These are phyloP conservation scores for Hypericum perforatum DNA, from an alignment of 345 rosid genomes.

Conservation along the genomic window DNA sequence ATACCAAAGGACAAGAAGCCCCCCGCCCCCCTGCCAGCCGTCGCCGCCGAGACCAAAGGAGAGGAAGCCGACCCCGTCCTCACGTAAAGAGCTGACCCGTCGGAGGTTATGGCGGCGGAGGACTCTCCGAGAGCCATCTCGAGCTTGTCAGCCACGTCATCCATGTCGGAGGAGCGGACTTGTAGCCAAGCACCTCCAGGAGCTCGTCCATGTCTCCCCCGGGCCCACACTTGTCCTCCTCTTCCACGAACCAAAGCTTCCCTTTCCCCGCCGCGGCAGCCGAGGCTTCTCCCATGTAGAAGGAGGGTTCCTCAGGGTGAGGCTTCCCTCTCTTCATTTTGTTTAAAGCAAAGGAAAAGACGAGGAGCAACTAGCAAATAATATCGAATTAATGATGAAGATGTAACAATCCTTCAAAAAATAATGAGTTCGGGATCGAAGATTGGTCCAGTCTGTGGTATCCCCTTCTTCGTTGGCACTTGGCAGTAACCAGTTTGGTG, in stretches of 20 bases:
- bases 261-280: conserved; percentile 17
- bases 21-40: too few species aligned
- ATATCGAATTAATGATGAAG: too few species aligned
- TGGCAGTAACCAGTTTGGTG: too few species aligned
- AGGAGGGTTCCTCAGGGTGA: conserved; percentile 8
- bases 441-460: too few species aligned
- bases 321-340: conserved; percentile 45
- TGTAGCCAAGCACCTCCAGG: conserved; percentile 62
- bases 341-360: not conserved
- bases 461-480: too few species aligned
- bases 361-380: too few species aligned
- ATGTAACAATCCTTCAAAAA: too few species aligned
- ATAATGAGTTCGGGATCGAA: too few species aligned
- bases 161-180: conserved; percentile 77
- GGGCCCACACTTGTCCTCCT: not conserved
- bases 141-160: conserved; percentile 71
- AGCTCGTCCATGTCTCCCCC: conserved; percentile 67
- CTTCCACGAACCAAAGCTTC: conserved; percentile 41
- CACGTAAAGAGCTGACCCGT: too few species aligned
- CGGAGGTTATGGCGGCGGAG: conserved; percentile 44
- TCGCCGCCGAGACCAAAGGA: too few species aligned
- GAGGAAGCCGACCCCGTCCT: too few species aligned
- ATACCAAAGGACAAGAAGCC: too few species aligned
- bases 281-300: conserved; percentile 8
- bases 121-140: conserved; percentile 67